A percentile compares a stretch with the other conserved stretches of the same genome.
These are phyloP conservation scores for Neofusicoccum sp. DNA, from an alignment of 2,329 filamentous ascomycete genomes.

Conservation along the genomic window DNA sequence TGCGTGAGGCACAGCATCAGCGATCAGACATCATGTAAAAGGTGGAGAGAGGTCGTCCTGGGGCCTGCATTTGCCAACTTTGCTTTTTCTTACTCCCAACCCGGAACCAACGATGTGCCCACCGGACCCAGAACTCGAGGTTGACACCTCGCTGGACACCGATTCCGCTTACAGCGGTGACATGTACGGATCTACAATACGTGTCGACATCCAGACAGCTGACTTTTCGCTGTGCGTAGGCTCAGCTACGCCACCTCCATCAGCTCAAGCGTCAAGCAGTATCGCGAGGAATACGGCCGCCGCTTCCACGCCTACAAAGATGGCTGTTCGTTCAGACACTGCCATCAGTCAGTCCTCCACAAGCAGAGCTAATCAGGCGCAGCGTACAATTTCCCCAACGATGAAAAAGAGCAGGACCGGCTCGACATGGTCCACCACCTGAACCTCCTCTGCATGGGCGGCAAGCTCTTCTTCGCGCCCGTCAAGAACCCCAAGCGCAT, in stretches of 20 bases:
- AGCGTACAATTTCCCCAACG: slow-evolving; percentile 29
- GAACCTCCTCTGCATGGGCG: neutral
- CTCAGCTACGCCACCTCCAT: slow-evolving; percentile 27
- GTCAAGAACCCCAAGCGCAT: slow-evolving; percentile 23
- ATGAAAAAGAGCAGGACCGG: slow-evolving; percentile 20
- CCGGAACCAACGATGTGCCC: too few species aligned
- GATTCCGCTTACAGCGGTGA: neutral
- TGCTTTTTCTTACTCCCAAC: too few species aligned
- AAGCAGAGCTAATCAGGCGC: neutral
- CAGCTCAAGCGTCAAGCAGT: slow-evolving; percentile 23
- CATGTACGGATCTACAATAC: neutral
- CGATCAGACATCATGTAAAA: too few species aligned
- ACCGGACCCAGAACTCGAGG: neutral
- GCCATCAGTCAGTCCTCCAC: neutral
- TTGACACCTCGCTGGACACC: neutral
- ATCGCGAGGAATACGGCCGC: slow-evolving; percentile 31
- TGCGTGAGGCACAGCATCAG: too few species aligned
- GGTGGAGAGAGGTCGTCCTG: too few species aligned
- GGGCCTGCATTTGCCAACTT: too few species aligned
- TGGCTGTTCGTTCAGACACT: slow-evolving; percentile 23
- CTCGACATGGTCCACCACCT: slow-evolving; percentile 20
- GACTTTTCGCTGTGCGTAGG: neutral
- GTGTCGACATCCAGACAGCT: neutral
- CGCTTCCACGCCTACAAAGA: slow-evolving; percentile 41
- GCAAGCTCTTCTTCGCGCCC: slow-evolving; percentile 27